Conservation (phyloP, 495 filamentous ascomycete species). For the Penicillium maclennaniae region DNA sequence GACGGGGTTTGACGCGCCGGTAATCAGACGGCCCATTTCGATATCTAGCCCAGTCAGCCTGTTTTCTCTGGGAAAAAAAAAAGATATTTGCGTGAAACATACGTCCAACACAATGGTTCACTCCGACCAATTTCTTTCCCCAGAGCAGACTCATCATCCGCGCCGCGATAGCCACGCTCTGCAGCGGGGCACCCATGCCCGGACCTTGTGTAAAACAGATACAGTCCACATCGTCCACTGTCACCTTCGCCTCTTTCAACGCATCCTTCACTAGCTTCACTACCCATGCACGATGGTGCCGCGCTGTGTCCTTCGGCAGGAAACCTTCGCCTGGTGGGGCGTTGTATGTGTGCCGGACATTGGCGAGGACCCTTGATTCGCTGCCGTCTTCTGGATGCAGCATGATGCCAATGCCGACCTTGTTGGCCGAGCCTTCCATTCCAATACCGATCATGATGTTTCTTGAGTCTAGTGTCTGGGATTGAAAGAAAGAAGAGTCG, state of each 20-base stretch:
- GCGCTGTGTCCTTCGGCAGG: constrained; percentile 91
- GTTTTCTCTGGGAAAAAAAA: not conserved
- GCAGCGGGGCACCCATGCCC: constrained; percentile 95
- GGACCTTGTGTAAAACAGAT: constrained; percentile 95
- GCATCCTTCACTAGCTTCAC: constrained; percentile 74
- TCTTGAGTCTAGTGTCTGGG: not conserved
- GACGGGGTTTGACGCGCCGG: constrained; percentile 84
- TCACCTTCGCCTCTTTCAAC: constrained; percentile 61
- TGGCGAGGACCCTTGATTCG: constrained; percentile 76
- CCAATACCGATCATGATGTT: constrained; percentile 76
- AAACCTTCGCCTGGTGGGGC: constrained; percentile 93
- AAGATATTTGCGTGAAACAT: constrained; percentile 23
- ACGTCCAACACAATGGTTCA: constrained; percentile 97
- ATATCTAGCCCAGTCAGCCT: constrained; percentile 53
- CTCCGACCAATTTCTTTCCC: constrained; percentile 80
- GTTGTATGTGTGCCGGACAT: constrained; percentile 89
- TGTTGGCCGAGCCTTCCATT: constrained; percentile 96
- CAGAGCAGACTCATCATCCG: constrained; percentile 80
- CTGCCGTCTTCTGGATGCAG: constrained; percentile 63
- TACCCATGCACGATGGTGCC: constrained; percentile 84
- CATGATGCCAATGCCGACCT: constrained; percentile 92
- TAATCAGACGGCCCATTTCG: constrained; percentile 96
- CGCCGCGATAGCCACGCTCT: constrained; percentile 80
- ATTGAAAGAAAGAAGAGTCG: not conserved
- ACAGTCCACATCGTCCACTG: constrained; percentile 68